phyloP scores from a whole-genome alignment of 352 stramenopile species.

The Aphanomyces cochlioides region DNA sequence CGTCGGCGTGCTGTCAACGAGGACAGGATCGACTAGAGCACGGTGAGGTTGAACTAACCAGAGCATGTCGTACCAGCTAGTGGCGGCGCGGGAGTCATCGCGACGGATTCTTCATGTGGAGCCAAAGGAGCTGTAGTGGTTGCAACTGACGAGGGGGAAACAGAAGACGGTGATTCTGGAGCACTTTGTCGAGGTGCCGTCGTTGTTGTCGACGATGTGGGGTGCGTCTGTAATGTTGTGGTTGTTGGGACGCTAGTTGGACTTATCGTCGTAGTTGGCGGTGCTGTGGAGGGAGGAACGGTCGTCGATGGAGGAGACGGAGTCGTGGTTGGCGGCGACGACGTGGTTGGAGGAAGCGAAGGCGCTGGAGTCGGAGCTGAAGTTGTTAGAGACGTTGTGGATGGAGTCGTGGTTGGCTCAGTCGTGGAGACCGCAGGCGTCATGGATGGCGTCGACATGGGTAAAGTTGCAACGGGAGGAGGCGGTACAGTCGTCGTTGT shows the following conservation, averaged over 20 bases:
- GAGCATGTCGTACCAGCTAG: neutral
- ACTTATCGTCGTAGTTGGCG: slow-evolving; percentile 2
- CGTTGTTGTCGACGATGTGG: neutral
- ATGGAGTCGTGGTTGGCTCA: neutral
- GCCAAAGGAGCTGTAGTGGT: neutral
- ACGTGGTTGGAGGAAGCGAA: neutral
- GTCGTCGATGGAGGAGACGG: slow-evolving; percentile 4
- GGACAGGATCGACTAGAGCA: neutral
- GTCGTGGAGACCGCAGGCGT: neutral
- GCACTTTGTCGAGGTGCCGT: too few species aligned
- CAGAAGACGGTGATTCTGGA: neutral
- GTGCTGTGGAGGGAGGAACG: neutral
- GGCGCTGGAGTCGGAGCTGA: neutral
- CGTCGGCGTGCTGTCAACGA: neutral
- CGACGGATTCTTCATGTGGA: neutral
- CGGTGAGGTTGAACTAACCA: neutral
- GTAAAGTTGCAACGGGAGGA: too few species aligned
- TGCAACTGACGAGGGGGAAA: too few species aligned
- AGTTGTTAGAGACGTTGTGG: neutral
- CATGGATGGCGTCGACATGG: too few species aligned
- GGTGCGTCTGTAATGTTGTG: neutral
- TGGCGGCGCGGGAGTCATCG: neutral
- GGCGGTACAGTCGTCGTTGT: too few species aligned
- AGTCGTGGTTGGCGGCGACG: neutral
- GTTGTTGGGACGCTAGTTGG: neutral